A percentile compares a stretch with the other conserved stretches of the same genome.
Conservation (phyloP, 805 yeast species). For the Cyberlindnera japonica region DNA sequence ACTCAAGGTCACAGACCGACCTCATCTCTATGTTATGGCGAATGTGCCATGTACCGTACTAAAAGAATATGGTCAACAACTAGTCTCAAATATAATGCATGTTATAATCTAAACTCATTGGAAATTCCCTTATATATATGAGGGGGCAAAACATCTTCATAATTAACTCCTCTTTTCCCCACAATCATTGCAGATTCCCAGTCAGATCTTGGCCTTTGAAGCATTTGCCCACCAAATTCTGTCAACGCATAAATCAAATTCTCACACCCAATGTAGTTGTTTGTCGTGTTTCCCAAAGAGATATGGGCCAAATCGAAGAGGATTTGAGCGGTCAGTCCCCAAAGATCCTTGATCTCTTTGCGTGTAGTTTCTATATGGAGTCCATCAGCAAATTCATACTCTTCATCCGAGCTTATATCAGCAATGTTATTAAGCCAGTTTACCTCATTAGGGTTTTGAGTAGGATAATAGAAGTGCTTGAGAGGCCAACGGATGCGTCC, state of each 20-base stretch:
- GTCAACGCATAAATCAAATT: conserved; percentile 57
- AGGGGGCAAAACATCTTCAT: conserved; percentile 33
- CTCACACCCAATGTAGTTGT: conserved; percentile 53
- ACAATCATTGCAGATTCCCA: conserved; percentile 55
- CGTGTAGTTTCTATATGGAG: conserved; percentile 33
- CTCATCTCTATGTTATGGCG: no score
- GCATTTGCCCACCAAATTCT: conserved; percentile 54
- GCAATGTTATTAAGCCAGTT: conserved; percentile 60
- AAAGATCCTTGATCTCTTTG: conserved; percentile 57
- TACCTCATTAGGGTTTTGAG: conserved; percentile 49
- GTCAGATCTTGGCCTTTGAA: conserved; percentile 40
- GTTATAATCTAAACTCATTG: conserved; percentile 17
- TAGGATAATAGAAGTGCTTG: conserved; percentile 59
- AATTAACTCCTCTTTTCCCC: conserved; percentile 27
- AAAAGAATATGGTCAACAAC: no score
- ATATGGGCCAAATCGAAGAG: conserved; percentile 66
- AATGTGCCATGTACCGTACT: no score
- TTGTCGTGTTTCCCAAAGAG: conserved; percentile 33
- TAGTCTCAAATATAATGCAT: no score
- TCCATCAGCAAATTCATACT: conserved; percentile 25
- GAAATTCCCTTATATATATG: conserved; percentile 21
- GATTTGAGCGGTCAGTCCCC: conserved; percentile 83
- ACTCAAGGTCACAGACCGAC: no score
- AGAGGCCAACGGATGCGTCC: conserved; percentile 69
- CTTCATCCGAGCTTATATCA: conserved; percentile 57